Percentiles rank a stretch among this genome's conserved stretches.
phyloP scores from a whole-genome alignment of 169 alveolate genomes.

The Theileria parva region DNA sequence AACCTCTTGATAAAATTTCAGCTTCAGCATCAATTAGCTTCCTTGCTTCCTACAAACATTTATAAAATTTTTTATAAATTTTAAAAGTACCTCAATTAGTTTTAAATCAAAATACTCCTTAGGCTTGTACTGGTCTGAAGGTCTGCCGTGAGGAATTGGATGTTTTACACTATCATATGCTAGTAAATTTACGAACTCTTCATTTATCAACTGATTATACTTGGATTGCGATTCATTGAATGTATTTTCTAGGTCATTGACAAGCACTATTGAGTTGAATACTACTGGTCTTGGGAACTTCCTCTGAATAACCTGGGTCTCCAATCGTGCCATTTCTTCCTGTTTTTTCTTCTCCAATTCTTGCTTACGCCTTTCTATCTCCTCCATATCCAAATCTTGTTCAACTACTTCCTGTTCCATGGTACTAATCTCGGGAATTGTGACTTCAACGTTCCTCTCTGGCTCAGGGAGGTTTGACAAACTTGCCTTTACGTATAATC shows the following conservation, averaged over 20 bases:
- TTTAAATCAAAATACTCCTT: constrained; percentile 6
- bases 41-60: constrained; percentile 22
- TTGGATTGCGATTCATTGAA: constrained; percentile 4
- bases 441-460: constrained; percentile 66
- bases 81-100: constrained; percentile 11
- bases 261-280: constrained; percentile 52
- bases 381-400: constrained; percentile 39
- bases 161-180: constrained; percentile 54
- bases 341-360: background rate
- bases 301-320: constrained; percentile 21
- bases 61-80: background rate
- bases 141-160: constrained; percentile 65
- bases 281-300: constrained; percentile 48
- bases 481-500: constrained; percentile 72
- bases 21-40: constrained; percentile 26
- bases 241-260: constrained; percentile 33
- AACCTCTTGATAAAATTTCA: constrained; percentile 3
- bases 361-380: constrained; percentile 51
- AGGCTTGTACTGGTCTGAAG: constrained; percentile 11
- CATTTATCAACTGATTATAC: constrained; percentile 36
- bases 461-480: constrained; percentile 74
- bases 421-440: constrained; percentile 44
- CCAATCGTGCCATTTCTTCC: constrained; percentile 17
- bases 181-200: constrained; percentile 42
- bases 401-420: constrained; percentile 9